Base-by-base conservation (phyloP, 352 stramenopile genomes). In the Halophytophthora polymorphica region DNA sequence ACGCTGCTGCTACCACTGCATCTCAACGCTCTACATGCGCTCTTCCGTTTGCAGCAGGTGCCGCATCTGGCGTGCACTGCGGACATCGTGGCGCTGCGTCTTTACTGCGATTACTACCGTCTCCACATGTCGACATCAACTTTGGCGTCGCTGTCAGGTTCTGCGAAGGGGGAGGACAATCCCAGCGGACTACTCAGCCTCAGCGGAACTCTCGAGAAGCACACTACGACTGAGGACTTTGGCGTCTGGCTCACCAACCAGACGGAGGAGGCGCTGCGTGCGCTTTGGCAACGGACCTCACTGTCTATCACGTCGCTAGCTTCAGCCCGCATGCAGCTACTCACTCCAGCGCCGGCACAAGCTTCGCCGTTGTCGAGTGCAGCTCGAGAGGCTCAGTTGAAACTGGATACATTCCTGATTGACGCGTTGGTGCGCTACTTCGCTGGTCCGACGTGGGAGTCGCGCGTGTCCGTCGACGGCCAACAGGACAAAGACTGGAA, bases 41-140 rank as follows among this genome's bases (percentile, higher is more conserved):
- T 91, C 1, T 86, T 82, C 39, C 60, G 66, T 3, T 36, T 89
- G 7, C 56, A 74, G 23, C 76, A 84, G 44, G 60, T 71, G 10
- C 60, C 56, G 5, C 55, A 64, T 18, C 51, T 87, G 28, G 19
- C 51, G 23, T 68, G 67, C 38, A 44, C 71, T 0, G 51, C 56
- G 2, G 70, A 74, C 15, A 38, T 88, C 29, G 66, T 73, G 42
- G 67, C 72, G 13, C 33, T 91, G 12, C 72, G 71, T 25, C 37
- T 90, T 11, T 64, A 69, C 37, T 66, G 57, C 53, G 47, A 66
- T 15, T 69, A 69, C 21, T 70, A 61, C 14, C 46, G 51, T 44
- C 40, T 56, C 15, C 35, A 58, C 29, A 6, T 29, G 34, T 14
- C 36, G 31, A 28, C n/a, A 33, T 39, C 37, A 22, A 22, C 18